These are phyloP conservation scores for Exophiala spinifera DNA, from an alignment of 2,329 filamentous ascomycete species.

Conservation along the genomic window DNA sequence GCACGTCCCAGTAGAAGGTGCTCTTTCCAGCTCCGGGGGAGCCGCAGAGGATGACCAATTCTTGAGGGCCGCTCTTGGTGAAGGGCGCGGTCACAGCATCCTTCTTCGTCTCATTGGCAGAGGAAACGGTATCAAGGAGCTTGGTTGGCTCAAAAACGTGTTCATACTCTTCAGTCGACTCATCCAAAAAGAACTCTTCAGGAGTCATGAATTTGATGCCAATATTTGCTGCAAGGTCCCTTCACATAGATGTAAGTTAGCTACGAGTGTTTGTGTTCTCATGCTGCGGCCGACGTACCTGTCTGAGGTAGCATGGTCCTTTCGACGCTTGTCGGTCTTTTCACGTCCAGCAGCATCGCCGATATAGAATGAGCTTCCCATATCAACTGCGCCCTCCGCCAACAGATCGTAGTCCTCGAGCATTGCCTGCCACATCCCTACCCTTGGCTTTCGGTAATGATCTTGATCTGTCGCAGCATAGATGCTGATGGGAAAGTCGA, in stretches of 20 bases:
- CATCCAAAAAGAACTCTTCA: conserved; percentile 82
- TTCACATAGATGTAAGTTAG: conserved; percentile 31
- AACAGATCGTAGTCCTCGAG: conserved; percentile 60
- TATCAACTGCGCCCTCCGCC: conserved; percentile 59
- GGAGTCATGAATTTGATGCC: conserved; percentile 79
- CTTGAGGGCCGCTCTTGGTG: conserved; percentile 62
- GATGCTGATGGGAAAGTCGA: conserved; percentile 72
- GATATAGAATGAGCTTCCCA: conserved; percentile 73
- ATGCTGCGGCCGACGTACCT: conserved; percentile 39
- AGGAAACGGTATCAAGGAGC: conserved; percentile 43
- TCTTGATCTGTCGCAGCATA: conserved; percentile 87
- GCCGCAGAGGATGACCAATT: conserved; percentile 82
- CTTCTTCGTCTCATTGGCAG: not conserved
- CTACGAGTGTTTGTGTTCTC: too few relatives aligned
- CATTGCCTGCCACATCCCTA: conserved; percentile 80
- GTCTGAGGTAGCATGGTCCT: conserved; percentile 61
- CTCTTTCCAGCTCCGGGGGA: conserved; percentile 90
- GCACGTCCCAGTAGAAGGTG: conserved; percentile 76
- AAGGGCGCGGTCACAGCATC: conserved; percentile 32
- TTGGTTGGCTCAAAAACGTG: conserved; percentile 68
- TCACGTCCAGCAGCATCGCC: conserved; percentile 72
- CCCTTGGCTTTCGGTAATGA: conserved; percentile 78
- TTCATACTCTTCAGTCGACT: conserved; percentile 62
- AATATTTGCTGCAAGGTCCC: conserved; percentile 82
- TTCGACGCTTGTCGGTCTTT: conserved; percentile 41